Evolutionary conservation across 352 stramenopile genomes (phyloP).

Genomic region (Phytopythium chamaehyphon): DNA sequence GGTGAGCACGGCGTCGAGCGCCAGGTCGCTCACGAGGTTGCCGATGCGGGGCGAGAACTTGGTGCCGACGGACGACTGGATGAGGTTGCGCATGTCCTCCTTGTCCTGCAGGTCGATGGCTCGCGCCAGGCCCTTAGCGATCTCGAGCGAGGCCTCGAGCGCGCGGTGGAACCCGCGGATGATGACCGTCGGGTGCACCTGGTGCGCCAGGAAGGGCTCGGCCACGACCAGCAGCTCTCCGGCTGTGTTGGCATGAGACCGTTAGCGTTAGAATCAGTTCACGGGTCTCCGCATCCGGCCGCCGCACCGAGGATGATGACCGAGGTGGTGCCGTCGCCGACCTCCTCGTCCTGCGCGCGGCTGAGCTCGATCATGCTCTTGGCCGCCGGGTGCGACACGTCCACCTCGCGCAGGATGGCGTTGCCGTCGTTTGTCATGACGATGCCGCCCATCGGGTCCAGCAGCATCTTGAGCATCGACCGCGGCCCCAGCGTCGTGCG

Average conservation of each 20-base stretch:
- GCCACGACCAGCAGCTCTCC: constrained; percentile 97
- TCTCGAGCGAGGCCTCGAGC: constrained; percentile 84
- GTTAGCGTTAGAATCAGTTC: not conserved
- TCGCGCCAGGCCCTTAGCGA: constrained; percentile 92
- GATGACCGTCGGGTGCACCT: constrained; percentile 98
- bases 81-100: constrained; percentile 94
- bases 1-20: constrained; percentile 95
- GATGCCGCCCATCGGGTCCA: constrained; percentile 99
- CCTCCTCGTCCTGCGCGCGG: constrained; percentile 98
- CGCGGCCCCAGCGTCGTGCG: constrained; percentile 97
- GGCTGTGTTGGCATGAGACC: constrained; percentile 34
- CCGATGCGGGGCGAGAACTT: constrained; percentile 98
- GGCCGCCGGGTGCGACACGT: constrained; percentile 97
- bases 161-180: constrained; percentile 93
- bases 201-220: constrained; percentile 95
- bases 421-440: constrained; percentile 99
- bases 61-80: constrained; percentile 96
- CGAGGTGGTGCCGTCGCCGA: constrained; percentile 99
- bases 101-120: constrained; percentile 95
- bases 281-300: too few species aligned
- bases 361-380: constrained; percentile 99
- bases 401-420: constrained; percentile 98
- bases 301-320: constrained; percentile 98
- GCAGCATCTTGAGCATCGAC: constrained; percentile 99
- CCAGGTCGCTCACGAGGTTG: constrained; percentile 96